Evolutionary conservation across 140 eudicot genomes (phyloP).

Genomic region (Bidens hawaiensis): DNA sequence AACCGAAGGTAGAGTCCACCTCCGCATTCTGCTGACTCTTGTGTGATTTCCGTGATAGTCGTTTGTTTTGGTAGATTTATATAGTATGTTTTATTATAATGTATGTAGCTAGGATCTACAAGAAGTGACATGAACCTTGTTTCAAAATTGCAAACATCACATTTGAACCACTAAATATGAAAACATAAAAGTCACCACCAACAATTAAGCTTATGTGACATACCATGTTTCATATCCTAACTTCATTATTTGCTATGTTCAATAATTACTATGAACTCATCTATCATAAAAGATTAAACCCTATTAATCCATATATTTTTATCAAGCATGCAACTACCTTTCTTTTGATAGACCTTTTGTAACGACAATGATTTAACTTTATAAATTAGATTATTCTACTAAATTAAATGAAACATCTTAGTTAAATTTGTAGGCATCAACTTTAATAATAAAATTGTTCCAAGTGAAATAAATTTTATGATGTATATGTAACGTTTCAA

Average conservation of each 20-base stretch:
- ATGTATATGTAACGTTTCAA: too few relatives aligned
- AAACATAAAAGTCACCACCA: background rate
- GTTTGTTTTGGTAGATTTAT: slow-evolving; percentile 17
- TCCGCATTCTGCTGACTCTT: background rate
- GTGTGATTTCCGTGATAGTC: background rate
- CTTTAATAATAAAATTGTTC: too few relatives aligned
- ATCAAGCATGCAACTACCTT: too few relatives aligned
- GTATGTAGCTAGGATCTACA: background rate
- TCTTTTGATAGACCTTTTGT: too few relatives aligned
- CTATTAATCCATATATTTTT: too few relatives aligned
- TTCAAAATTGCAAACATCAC: background rate
- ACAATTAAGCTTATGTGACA: background rate
- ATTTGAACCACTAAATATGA: background rate
- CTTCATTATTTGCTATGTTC: background rate
- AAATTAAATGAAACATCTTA: too few relatives aligned
- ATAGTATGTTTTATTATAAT: slow-evolving; percentile 7
- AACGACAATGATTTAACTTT: too few relatives aligned
- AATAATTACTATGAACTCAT: too few relatives aligned
- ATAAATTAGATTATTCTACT: too few relatives aligned
- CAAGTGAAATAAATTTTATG: too few relatives aligned
- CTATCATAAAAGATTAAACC: too few relatives aligned
- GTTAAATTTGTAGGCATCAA: too few relatives aligned
- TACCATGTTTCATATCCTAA: background rate
- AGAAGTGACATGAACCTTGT: background rate
- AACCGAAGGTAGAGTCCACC: background rate